phyloP scores from a whole-genome alignment of 2,329 filamentous ascomycete species.

The Botrytis galanthina region DNA sequence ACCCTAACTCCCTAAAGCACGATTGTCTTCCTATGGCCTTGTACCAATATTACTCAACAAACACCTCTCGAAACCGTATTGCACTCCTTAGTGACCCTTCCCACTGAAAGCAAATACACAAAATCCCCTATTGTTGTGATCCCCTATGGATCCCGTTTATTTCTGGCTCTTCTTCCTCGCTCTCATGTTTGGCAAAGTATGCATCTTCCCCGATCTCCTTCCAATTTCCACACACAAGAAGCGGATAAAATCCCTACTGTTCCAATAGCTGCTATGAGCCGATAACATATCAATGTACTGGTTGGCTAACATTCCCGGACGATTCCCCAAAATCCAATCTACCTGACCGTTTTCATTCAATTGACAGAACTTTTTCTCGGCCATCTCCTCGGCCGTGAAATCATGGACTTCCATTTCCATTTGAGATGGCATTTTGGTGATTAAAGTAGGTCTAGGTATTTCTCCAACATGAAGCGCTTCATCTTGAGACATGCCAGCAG shows the following conservation, averaged over 20 bases:
- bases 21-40: neutral
- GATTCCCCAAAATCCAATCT: constrained; percentile 82
- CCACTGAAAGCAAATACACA: neutral
- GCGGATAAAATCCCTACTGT: constrained; percentile 79
- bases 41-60: neutral
- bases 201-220: constrained; percentile 63
- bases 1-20: neutral
- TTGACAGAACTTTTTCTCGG: constrained; percentile 80
- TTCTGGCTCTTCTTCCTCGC: constrained; percentile 49
- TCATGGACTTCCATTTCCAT: constrained; percentile 96
- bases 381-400: constrained; percentile 87
- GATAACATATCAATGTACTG: constrained; percentile 97
- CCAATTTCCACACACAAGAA: constrained; percentile 89
- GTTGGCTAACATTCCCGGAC: constrained; percentile 84
- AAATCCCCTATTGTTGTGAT: neutral
- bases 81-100: neutral
- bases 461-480: constrained; percentile 42
- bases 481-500: constrained; percentile 52
- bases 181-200: constrained; percentile 57
- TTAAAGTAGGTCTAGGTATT: constrained; percentile 35
- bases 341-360: constrained; percentile 97
- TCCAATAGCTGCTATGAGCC: constrained; percentile 94
- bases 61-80: neutral
- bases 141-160: neutral
- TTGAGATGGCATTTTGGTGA: constrained; percentile 55